These are phyloP conservation scores for Lactifluus echinatus DNA, from an alignment of 768 basidiomycete genomes.

Conservation along the genomic window DNA sequence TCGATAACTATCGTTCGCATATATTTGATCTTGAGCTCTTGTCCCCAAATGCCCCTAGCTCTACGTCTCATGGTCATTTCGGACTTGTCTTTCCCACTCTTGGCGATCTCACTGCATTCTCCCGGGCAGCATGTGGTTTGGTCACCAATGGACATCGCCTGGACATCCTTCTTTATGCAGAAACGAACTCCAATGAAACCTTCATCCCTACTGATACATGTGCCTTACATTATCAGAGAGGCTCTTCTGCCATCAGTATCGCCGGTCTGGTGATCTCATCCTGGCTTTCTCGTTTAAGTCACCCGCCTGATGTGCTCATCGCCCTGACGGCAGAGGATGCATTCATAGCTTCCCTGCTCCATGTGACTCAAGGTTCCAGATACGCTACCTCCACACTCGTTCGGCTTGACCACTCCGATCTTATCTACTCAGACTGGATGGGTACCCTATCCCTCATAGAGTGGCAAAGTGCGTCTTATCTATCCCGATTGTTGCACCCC, in stretches of 20 bases:
- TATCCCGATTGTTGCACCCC: slow-evolving; percentile 1
- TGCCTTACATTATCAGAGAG: slow-evolving; percentile 2
- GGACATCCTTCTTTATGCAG: slow-evolving; percentile 15
- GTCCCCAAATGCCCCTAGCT: background rate
- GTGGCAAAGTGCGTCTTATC: slow-evolving; percentile 41
- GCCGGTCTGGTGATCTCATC: slow-evolving; percentile 5
- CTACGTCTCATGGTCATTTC: background rate
- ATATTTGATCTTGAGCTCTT: background rate
- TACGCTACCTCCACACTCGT: slow-evolving; percentile 29
- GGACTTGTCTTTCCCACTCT: slow-evolving; percentile 12
- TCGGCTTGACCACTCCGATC: slow-evolving; percentile 39
- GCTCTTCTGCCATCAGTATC: background rate
- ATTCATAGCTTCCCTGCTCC: background rate
- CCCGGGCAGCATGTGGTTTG: slow-evolving; percentile 16
- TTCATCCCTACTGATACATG: slow-evolving; percentile 11
- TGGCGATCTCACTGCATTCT: slow-evolving; percentile 16
- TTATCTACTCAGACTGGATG: slow-evolving; percentile 54
- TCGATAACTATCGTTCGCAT: background rate
- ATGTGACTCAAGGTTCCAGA: background rate
- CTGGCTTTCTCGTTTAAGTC: slow-evolving; percentile 21
- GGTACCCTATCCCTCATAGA: slow-evolving; percentile 46
- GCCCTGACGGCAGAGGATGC: slow-evolving; percentile 4
- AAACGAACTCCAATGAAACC: slow-evolving; percentile 2
- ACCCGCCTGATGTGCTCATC: slow-evolving; percentile 19
- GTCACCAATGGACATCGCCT: slow-evolving; percentile 8